Evolutionary conservation across 2,329 filamentous ascomycete species (phyloP), one percentile per base, ranked within the genome.

Genomic region (Aspergillus proliferans): DNA sequence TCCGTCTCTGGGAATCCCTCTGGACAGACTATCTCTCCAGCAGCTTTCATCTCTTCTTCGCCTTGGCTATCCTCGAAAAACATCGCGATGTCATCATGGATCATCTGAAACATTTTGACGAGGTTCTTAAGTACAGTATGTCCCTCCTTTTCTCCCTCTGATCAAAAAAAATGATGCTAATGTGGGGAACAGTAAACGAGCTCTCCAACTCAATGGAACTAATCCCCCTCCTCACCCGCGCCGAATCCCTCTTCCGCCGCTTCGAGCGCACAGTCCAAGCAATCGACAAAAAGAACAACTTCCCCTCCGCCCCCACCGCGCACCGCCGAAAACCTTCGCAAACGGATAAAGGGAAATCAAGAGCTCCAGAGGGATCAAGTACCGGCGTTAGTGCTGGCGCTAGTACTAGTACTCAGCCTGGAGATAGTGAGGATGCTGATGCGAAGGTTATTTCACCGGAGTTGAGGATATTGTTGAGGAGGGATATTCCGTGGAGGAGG

Each of bases 21-120:
- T 98, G 94, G 93, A 97, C 93, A 2, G 93, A 98, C 66, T 93
- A 86, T 59, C 71, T 89, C 52, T 91, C 82, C 62, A 87, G 87
- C 59, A 90, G 88, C 64, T 98, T 97, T 71, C 93, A 97, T 65
- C 76, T 98, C 12, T 98, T 98, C 65, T 79, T 98, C 53, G 93
- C 94, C 0, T 72, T 98, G 39, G 92, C 93, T 0, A 95, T 98
- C 36, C 71, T 98, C 21, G 93, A 98, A 69, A 95, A 94, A 71
- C 93, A 97, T 62, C 77, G 92, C n/a, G 86, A 92, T 63, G 87
- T 97, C 10, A 97, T 98, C 53, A 95, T 98, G 85, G 83, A 86
- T 48, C 93, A 98, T 69, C 74, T 98, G 22, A 82, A 89, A 64
- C 88, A 92, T 59, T 98, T 98, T 71, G 93, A 98, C 56, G 94